Base-by-base conservation (phyloP, 164 flowering plant genomes). In the Piper longum region DNA sequence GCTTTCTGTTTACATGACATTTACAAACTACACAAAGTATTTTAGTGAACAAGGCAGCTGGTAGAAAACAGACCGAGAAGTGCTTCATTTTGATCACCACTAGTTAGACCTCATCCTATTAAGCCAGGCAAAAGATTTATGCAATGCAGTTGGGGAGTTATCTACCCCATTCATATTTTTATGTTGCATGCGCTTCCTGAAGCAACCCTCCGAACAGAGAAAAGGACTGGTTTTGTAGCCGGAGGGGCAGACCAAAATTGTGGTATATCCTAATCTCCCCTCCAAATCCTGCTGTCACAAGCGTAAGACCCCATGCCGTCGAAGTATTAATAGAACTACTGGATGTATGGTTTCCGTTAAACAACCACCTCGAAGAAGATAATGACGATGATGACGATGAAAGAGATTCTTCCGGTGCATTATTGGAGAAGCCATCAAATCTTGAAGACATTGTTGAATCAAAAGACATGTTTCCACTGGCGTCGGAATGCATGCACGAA, bases 281-380 rank as follows among this genome's bases (percentile, higher is more conserved):
- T 13, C 82, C 86, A 16, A 79, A 45, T 11, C 88, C 86, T 41
- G 95, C 97, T 14, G 97, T 81, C 57, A 93, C 97, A 60, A 93
- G 73, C 19, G 86, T 96, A 73, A 88, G 16, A 19, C 99, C 99
- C 96, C 96, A 93, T 4, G 96, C 95, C 17, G 92, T 80, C 17
- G 89, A 78, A 48, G 58, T 26, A 40, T 79, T 87, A 14, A 55
- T 48, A 48, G 52, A 19, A 39, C 19, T 18, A 44, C 56, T 62
- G 42, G 26, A 19, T 9, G 52, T 41, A 41, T 41, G 56, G 45
- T 57, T 61, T n/a, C 57, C 63, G 16, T 70, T 73, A 8, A 42
- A 59, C 64, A 54, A 62, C 54, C 54, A 65, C 66, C 59, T 62
- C 45, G 75, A 65, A 16, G 65, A 61, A 7, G 60, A 16, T 44